Base-by-base conservation (phyloP, 2,329 filamentous ascomycete genomes). In the Ascochyta viciae-villosae region DNA sequence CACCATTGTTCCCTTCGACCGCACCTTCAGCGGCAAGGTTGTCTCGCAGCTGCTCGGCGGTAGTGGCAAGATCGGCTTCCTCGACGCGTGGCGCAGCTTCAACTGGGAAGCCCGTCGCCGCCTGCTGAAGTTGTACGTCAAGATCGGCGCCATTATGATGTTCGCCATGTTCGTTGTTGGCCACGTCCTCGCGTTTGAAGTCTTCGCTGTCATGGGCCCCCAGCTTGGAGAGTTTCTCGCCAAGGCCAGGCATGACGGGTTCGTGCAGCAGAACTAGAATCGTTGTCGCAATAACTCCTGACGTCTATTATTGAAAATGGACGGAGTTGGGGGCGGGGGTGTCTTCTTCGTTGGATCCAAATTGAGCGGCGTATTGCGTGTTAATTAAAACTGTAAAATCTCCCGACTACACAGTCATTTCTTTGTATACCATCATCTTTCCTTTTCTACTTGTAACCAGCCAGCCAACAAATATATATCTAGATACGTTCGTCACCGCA, bases 1-100 rank as follows among this genome's bases (percentile, higher is more conserved):
- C 77, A 87, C 91, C 24, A 90, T 97, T 62, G 88, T 98, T 33
- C 89, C 91, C 29, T 96, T 98, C 68, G 94, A 98, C 81, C 90
- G 92, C 62, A 89, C 88, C 27, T 96, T 96, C 70, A 86, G 84
- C 61, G 91, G 91, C 65, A 89, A 87, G 72, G 85, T 94, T 26
- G 85, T 89, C 62, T 87, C 90, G n/a, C 84, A 85, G 57, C 83
- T 92, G 45, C 80, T 92, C n/a, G 88, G 86, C 56, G 91, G 89
- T 50, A 85, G 82, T 61, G 90, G 91, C 63, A 87, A 85, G 63
- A 82, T 91, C 59, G 85, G 89, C 37, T 83, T 94, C 68, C 74
- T 85, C 45, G 89, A 94, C 66, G 92, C 92, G 1, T 93, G 92
- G 90, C 83, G 82, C 66, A 90, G 87, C 33, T 93, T 96, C 75